Evolutionary conservation across 257 asterid species (phyloP), one percentile per base, ranked within the genome.

Genomic region (Galeopsis tetrahit): DNA sequence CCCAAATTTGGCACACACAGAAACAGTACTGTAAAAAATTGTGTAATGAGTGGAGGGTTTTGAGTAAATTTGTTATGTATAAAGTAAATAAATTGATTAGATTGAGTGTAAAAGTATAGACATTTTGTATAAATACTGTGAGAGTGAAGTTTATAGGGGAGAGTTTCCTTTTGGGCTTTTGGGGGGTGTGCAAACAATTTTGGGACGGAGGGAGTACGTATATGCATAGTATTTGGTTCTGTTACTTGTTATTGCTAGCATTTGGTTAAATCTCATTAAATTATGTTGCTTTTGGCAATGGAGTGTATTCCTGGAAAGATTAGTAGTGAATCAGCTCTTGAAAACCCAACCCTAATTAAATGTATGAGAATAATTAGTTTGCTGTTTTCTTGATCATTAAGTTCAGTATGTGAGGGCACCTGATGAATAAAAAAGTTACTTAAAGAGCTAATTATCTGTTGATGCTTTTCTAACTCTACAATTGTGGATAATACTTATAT

Each of bases 261-360:
- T 11, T 49, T 71, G 69, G 49, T n/a, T 71, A 61, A 8, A 70
- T 66, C 51, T 61, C 49, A 33, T 66, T 69, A 55, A 43, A 3
- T 59, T 48, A 28, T 64, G 75, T 32, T 10, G 35, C 44, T 43
- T 77, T 72, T 44, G 71, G 63, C 55, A 80, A 65, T 79, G 87
- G 90, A 73, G 81, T 83, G 44, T 85, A n/a, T n/a, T n/a, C n/a
- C n/a, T 51, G 52, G 11, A 11, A 46, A 48, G 55, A 48, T 48
- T 13, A 48, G 21, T 43, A 48, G 55, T 48, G 21, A 4, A 48
- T 48, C 21, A 48, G 2, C 53, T 44, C 51, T 46, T 7, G 46
- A 40, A 6, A 40, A 10, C 0, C 10, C 44, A 40, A 40, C 2
- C 8, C 49, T 4, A 33, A 44, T 6, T 4, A 33, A 44, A 10